Base-by-base conservation (phyloP, 2,329 filamentous ascomycete genomes). In the Pseudogymnoascus sp. region DNA sequence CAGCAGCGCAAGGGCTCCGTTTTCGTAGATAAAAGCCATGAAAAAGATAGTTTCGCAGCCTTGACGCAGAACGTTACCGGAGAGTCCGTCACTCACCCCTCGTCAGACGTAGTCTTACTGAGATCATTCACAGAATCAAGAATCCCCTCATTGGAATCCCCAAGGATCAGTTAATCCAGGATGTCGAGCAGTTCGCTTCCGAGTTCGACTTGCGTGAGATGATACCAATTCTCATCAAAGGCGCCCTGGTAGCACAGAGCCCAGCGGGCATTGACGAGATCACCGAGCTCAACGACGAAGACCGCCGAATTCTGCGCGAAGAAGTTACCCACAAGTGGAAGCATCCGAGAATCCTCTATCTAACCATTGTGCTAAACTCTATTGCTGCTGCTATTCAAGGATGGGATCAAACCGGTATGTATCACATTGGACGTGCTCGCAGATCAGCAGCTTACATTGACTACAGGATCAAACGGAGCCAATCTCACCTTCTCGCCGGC, bases 281-380 rank as follows among this genome's bases (percentile, higher is more conserved):
- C 17, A 42, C 42, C 17, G 66, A 68, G 27, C 61, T 77, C 35
- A 64, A 71, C n/a, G 68, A 71, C 29, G 74, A 74, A 55, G 71
- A 71, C 35, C 64, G 67, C 13, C 62, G 67, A 1, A 62, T 85
- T 63, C 25, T 68, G 31, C 60, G 59, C 17, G 63, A 85, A 62
- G 88, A 90, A 72, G 77, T 81, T 41, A 77, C 82, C 17, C 85
- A 90, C 78, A 87, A 85, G 69, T 90, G 87, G 84, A 79, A 81
- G 65, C 79, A 86, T 36, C 85, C 87, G 0, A 77, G 71, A 68
- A 80, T 81, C 61, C 77, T 90, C 9, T 87, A 85, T 74, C 78
- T 88, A 66, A 88, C 87, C 38, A 87, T 90, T 67, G 76, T 82
- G 9, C 81, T 85, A 17, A 88, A 85, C 71, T 88, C 86, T 59